Conservation (phyloP, 2,329 filamentous ascomycete genomes). For the Elsinoe fawcettii region DNA sequence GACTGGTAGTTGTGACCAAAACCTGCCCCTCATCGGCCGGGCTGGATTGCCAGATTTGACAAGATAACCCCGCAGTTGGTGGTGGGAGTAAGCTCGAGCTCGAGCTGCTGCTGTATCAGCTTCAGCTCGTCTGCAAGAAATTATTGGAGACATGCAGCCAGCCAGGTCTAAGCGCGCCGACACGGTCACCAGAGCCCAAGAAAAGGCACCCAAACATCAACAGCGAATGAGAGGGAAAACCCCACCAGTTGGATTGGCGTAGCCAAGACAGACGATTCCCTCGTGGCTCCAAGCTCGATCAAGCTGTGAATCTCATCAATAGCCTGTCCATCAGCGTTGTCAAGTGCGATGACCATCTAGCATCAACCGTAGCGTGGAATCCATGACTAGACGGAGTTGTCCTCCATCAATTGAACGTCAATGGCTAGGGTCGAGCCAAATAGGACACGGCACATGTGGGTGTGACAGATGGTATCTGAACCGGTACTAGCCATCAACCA, state of each 20-base stretch:
- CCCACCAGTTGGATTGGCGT: conserved; percentile 13
- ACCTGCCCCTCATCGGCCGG: conserved; percentile 8
- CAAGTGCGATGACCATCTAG: neutral
- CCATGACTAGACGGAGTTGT: neutral
- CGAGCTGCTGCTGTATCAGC: neutral
- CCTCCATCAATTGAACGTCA: neutral
- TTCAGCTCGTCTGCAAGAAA: neutral
- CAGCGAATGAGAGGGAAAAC: neutral
- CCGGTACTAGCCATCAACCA: neutral
- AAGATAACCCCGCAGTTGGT: conserved; percentile 5
- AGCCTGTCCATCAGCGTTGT: neutral
- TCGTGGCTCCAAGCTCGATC: conserved; percentile 6
- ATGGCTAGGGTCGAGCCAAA: neutral
- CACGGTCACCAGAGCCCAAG: neutral
- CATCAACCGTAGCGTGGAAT: neutral
- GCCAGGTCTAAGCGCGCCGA: neutral
- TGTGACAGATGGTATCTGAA: neutral
- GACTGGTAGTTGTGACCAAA: too few species aligned
- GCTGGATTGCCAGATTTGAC: conserved; percentile 7
- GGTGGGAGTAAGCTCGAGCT: neutral
- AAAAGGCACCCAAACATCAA: neutral
- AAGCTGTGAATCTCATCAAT: neutral
- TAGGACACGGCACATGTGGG: neutral
- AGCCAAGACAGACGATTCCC: conserved; percentile 3
- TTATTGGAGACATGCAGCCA: neutral